A percentile compares a stretch with the other conserved stretches of the same genome.
phyloP scores from a whole-genome alignment of 2,329 filamentous ascomycete species.

The Akanthomyces lecanii region DNA sequence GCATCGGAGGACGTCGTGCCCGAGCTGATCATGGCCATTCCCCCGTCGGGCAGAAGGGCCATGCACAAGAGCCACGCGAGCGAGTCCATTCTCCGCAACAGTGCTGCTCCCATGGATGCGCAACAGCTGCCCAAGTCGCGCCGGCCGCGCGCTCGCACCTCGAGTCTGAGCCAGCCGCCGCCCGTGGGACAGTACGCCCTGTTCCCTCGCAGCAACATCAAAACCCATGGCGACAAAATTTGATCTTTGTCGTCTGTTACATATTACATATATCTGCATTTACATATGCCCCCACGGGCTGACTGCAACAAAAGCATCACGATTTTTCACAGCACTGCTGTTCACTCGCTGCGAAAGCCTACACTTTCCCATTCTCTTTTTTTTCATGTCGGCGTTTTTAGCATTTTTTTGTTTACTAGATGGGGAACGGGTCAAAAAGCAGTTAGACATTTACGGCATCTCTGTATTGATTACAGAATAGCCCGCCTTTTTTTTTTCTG shows the following conservation, averaged over 20 bases:
- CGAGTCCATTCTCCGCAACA: conserved; percentile 32
- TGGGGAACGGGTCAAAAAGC: conserved; percentile 9
- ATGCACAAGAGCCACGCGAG: conserved; percentile 36
- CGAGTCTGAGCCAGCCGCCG: conserved; percentile 41
- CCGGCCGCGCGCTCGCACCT: conserved; percentile 42
- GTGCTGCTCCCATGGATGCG: conserved; percentile 27
- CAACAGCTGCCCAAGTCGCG: conserved; percentile 29
- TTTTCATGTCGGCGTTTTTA: not conserved
- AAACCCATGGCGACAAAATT: conserved; percentile 21
- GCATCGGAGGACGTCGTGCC: conserved; percentile 30
- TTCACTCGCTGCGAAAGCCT: not conserved
- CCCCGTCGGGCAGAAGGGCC: conserved; percentile 22
- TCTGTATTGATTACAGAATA: conserved; percentile 2
- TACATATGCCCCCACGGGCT: conserved; percentile 1
- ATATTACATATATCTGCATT: not conserved
- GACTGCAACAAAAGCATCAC: not conserved
- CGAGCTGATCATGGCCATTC: conserved; percentile 31
- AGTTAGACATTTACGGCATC: conserved; percentile 15
- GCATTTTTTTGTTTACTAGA: conserved; percentile 9
- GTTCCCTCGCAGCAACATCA: conserved; percentile 37
- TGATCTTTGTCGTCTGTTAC: not conserved
- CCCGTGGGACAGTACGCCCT: conserved; percentile 45
- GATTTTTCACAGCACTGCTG: not conserved
- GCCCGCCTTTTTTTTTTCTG: conserved; percentile 1
- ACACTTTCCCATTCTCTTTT: not conserved